phyloP scores from a whole-genome alignment of 805 yeast species.

The Nakazawaea wickerhamii region DNA sequence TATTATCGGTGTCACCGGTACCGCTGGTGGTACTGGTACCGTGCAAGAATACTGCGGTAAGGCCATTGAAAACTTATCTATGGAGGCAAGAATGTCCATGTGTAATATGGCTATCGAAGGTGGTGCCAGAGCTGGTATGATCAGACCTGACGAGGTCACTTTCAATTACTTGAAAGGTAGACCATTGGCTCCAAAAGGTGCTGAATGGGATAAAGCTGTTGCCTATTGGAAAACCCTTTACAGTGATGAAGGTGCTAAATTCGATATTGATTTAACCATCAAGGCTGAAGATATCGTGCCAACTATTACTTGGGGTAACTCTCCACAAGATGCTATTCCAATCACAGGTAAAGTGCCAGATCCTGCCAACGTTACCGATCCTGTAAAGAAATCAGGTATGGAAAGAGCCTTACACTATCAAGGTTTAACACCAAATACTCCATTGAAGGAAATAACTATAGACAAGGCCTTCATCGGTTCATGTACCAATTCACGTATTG shows the following conservation, averaged over 20 bases:
- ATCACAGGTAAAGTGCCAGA: constrained; percentile 89
- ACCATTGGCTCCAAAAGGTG: constrained; percentile 92
- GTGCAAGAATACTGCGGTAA: constrained; percentile 97
- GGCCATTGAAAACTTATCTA: constrained; percentile 82
- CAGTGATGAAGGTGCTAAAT: constrained; percentile 85
- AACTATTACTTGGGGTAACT: constrained; percentile 98
- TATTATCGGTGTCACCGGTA: constrained; percentile 94
- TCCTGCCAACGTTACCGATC: constrained; percentile 68
- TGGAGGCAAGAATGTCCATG: constrained; percentile 99
- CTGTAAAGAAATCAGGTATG: constrained; percentile 76
- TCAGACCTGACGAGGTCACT: constrained; percentile 88
- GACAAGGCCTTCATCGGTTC: constrained; percentile 98
- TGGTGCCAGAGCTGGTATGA: constrained; percentile 99
- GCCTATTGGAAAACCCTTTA: constrained; percentile 84
- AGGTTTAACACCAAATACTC: constrained; percentile 84
- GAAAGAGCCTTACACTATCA: constrained; percentile 88
- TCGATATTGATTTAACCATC: constrained; percentile 78
- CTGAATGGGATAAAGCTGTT: constrained; percentile 92
- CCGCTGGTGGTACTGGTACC: constrained; percentile 98
- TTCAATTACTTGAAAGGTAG: constrained; percentile 87
- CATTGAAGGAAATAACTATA: constrained; percentile 64
- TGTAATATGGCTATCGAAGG: constrained; percentile 99
- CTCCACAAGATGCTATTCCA: constrained; percentile 98
- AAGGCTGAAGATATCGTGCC: constrained; percentile 85
- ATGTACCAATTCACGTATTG: constrained; percentile 96